Conservation (phyloP, 2,329 filamentous ascomycete species). For the Juglanconis juglandina region DNA sequence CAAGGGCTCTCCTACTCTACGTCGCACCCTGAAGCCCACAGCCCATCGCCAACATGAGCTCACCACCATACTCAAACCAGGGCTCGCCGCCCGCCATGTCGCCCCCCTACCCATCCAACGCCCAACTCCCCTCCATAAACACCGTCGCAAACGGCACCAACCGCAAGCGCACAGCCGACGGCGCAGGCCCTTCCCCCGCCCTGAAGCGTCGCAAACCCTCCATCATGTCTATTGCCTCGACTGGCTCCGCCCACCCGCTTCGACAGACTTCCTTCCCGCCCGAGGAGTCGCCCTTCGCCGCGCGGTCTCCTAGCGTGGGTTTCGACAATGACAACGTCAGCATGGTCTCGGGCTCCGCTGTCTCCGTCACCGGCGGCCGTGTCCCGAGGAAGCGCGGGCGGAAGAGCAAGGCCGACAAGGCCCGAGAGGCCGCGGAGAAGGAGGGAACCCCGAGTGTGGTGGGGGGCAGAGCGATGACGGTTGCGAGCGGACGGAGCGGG, state of each 20-base stretch:
- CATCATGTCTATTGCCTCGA: slow-evolving; percentile 52
- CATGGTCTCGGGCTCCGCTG: slow-evolving; percentile 59
- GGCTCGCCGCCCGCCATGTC: slow-evolving; percentile 51
- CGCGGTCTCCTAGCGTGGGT: slow-evolving; percentile 57
- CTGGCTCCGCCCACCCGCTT: slow-evolving; percentile 60
- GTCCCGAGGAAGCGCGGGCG: slow-evolving; percentile 59
- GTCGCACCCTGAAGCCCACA: background rate
- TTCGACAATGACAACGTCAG: slow-evolving; percentile 60
- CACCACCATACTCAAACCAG: slow-evolving; percentile 46
- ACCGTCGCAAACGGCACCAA: slow-evolving; percentile 37
- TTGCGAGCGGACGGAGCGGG: slow-evolving; percentile 39
- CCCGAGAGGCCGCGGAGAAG: slow-evolving; percentile 38
- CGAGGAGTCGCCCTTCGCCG: slow-evolving; percentile 52
- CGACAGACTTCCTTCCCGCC: slow-evolving; percentile 80
- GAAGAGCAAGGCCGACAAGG: slow-evolving; percentile 56
- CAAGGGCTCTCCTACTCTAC: background rate
- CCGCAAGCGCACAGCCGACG: slow-evolving; percentile 59
- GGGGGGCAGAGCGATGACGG: slow-evolving; percentile 44
- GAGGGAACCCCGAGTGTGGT: slow-evolving; percentile 40
- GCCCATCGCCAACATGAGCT: slow-evolving; percentile 44
- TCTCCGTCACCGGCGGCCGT: slow-evolving; percentile 38
- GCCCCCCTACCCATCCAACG: slow-evolving; percentile 49
- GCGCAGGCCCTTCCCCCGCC: slow-evolving; percentile 44
- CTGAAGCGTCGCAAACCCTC: slow-evolving; percentile 71
- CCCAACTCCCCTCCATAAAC: slow-evolving; percentile 41